Evolutionary conservation across 2,329 filamentous ascomycete genomes (phyloP), one percentile per base, ranked within the genome.

Genomic region (Talaromyces amestolkiae): DNA sequence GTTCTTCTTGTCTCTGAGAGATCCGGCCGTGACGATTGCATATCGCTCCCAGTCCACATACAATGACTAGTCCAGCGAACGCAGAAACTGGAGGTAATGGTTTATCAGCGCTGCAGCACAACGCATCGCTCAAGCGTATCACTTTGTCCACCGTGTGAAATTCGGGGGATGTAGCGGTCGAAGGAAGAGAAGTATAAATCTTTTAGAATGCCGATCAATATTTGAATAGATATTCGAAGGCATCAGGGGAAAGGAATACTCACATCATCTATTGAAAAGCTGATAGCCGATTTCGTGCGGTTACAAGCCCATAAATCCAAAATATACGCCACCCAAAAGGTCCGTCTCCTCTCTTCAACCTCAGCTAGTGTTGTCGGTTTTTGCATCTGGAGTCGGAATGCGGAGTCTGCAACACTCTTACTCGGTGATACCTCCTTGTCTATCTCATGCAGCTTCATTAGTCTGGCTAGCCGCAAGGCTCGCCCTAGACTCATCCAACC

Each of bases 341-440:
- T 56, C 37, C 53, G 53, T n/a, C 53, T 56, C n/a, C 53, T 37
- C 53, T 56, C 53, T 37, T 56, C 53, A 24, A 43, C n/a, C n/a
- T 43, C 41, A 43, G 41, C 49, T 19, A 53, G 13, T 19, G 22
- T 31, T 10, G 49, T 53, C 22, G 49, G 15, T 53, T 53, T 53
- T 15, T 53, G 19, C 15, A 53, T 17, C 22, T 17, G 49, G 27
- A 53, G 49, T 27, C 27, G 49, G 3, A 53, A 53, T 27, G 49
- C 49, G 5, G 49, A 19, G 49, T 33, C 49, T 17, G 49, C 8
- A 53, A 3, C 6, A 7, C 4, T n/a, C 4, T 43, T 13, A 19
- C n/a, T 43, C 8, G 41, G 17, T 15, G 41, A 43, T 27, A 19
- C n/a, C 49, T 53, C 49, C 49, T 27, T 53, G 17, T 53, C 49